A percentile compares a stretch with the other conserved stretches of the same genome.
Evolutionary conservation across 1,284 basidiomycete species (phyloP).

Genomic region (Apiotrichum domesticum): DNA sequence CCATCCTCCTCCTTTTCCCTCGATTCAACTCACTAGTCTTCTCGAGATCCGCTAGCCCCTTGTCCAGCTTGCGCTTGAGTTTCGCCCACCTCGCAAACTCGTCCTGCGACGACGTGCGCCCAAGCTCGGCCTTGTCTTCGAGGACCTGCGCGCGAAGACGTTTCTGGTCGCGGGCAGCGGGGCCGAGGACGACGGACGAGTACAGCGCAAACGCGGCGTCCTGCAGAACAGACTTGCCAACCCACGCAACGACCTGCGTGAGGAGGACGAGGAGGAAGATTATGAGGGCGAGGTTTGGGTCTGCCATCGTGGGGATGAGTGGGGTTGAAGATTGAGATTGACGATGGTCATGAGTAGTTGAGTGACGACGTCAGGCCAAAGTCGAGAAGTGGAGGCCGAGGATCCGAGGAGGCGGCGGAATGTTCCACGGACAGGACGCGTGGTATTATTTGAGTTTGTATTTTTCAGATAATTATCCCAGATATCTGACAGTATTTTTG

Average conservation of each 20-base stretch:
- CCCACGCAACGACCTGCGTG: slow-evolving; percentile 76
- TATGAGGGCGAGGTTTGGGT: slow-evolving; percentile 58
- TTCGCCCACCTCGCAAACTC: slow-evolving; percentile 99
- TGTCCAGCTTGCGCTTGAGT: slow-evolving; percentile 82
- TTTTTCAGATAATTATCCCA: no score
- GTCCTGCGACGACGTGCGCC: slow-evolving; percentile 88
- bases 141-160: slow-evolving; percentile 71
- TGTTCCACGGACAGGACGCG: no score
- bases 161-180: slow-evolving; percentile 56
- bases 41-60: slow-evolving; percentile 88
- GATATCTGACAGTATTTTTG: no score
- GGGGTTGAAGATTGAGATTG: neutral
- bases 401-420: no score
- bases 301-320: slow-evolving; percentile 15
- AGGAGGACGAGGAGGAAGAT: slow-evolving; percentile 75
- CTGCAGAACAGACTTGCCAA: slow-evolving; percentile 73
- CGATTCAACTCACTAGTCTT: slow-evolving; percentile 65
- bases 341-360: neutral
- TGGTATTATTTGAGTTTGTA: no score
- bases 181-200: slow-evolving; percentile 58
- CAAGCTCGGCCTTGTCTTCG: slow-evolving; percentile 72
- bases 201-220: slow-evolving; percentile 67
- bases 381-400: no score
- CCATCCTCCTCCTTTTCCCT: no score
- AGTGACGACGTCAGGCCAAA: no score